Evolutionary conservation across 164 flowering plant genomes (phyloP), one percentile per base, ranked within the genome.

Genomic region (Liriodendron chinense): DNA sequence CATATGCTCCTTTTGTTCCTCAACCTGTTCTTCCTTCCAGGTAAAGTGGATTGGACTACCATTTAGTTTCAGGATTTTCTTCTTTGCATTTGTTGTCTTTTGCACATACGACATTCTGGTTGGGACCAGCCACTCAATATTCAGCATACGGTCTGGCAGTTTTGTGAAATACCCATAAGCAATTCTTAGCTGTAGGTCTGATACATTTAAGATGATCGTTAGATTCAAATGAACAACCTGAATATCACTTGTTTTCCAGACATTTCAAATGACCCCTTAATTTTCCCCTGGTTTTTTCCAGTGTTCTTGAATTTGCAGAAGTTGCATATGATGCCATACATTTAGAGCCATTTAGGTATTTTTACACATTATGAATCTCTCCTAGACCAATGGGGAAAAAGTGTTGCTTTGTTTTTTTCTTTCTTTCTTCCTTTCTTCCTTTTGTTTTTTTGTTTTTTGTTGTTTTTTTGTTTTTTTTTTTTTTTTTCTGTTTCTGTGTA

Each of bases 1-100:
- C 90, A 22, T 92, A 87, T 82, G 66, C 92, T 25, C 91, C 91
- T 74, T 82, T 82, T 80, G 82, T 86, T 77, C 84, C 87, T 21
- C 83, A 87, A 71, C 81, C 79, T 23, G 76, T 78, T 73, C 85
- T 79, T 76, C 85, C 93, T 12, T 80, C 88, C 20, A 86, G 90
- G 90, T 89, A 82, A 65, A 48, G 16, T 28, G 20, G 26, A 62
- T 53, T 8, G 43, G 18, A 26, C 8, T 63, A 20, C n/a, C 65
- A 22, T 63, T 63, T 62, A 20, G 9, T 20, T 63, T 20, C 2
- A 20, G 65, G 24, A 53, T 7, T 10, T 53, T 53, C 43, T 34
- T 34, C 43, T 61, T 61, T 18, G 64, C 64, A 0, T 9, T 4
- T 23, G 34, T 64, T 64, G 26, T 21, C 26, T 64, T 34, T 64